Evolutionary conservation across 1,284 basidiomycete species (phyloP), one percentile per base, ranked within the genome.

Genomic region (Flammula alnicola): DNA sequence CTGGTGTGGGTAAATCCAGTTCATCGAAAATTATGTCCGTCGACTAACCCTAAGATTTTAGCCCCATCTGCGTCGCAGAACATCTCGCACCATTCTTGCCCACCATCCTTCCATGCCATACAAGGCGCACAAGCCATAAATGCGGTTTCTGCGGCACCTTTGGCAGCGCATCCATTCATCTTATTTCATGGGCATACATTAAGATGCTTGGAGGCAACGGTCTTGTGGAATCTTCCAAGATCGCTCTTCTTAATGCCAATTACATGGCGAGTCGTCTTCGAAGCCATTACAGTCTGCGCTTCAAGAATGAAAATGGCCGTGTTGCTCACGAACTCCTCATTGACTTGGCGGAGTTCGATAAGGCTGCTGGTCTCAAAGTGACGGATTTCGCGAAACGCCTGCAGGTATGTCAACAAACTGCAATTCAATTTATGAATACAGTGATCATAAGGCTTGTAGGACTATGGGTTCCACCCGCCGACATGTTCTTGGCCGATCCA

Each of bases 151-250:
- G 92, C 92, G 1, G 95, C 92, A 4, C 96, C 95, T 98, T 84
- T 67, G 96, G 96, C 37, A 96, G 93, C 56, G 93, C 96, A 0
- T 95, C 93, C 7, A 95, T 99, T 64, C 85, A 95, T 45, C 82
- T 96, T 55, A 98, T 99, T 66, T 98, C 96, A 1, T 99, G 96
- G 96, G 93, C 94, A 12, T 95, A 95, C 70, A 91, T 95, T 77
- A 94, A 93, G 77, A 98, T 98, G 96, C 85, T 98, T 25, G 96
- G 96, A 26, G 95, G 95, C 17, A 73, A 82, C 49, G 96, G 95
- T 12, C 80, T 99, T 33, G 84, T 85, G 32, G 81, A 93, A 57
- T 87, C 93, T 3, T 92, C 95, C 7, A 91, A 91, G 63, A 75
- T 92, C 23, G 92, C 96, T 2, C 79, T 99, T 22, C 80, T 99